These are phyloP conservation scores for Epichloe gansuensis DNA, from an alignment of 2,329 filamentous ascomycete genomes.

Conservation along the genomic window DNA sequence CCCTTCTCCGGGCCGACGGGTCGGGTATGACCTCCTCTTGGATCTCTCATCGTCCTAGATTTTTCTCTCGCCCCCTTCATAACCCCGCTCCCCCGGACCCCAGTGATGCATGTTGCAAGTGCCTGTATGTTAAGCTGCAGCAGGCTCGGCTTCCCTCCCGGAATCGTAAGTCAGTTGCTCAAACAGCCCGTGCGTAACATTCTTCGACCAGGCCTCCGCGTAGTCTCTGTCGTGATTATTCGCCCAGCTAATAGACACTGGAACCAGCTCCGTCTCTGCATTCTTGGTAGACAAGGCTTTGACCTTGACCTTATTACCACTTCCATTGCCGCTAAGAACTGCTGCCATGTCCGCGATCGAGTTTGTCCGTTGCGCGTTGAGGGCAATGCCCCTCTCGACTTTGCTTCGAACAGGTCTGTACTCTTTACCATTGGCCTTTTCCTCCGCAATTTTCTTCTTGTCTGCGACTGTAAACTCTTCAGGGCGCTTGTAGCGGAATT, in stretches of 20 bases:
- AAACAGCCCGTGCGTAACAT: slow-evolving; percentile 38
- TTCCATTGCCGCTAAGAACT: slow-evolving; percentile 38
- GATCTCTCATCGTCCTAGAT: background rate
- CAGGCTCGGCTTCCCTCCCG: slow-evolving; percentile 1
- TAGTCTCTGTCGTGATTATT: slow-evolving; percentile 34
- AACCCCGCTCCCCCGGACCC: background rate
- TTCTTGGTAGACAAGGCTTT: slow-evolving; percentile 10
- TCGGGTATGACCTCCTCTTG: background rate
- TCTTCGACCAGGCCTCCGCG: slow-evolving; percentile 36
- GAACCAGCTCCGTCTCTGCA: slow-evolving; percentile 18
- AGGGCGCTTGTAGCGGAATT: slow-evolving; percentile 28
- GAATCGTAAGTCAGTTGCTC: slow-evolving; percentile 11
- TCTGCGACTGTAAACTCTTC: slow-evolving; percentile 21
- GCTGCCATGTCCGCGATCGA: slow-evolving; percentile 50
- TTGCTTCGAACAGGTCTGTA: slow-evolving; percentile 23
- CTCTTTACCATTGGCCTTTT: slow-evolving; percentile 17
- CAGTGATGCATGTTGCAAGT: background rate
- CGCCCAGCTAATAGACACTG: slow-evolving; percentile 38
- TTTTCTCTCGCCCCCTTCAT: background rate
- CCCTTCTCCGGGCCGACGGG: background rate
- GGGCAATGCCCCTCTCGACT: slow-evolving; percentile 33
- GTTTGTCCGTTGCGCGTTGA: slow-evolving; percentile 50
- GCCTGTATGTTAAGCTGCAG: background rate
- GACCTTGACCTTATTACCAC: slow-evolving; percentile 39
- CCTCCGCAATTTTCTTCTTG: slow-evolving; percentile 20